phyloP scores from a whole-genome alignment of 129 eudicot species.

The Artemisia tridentata region DNA sequence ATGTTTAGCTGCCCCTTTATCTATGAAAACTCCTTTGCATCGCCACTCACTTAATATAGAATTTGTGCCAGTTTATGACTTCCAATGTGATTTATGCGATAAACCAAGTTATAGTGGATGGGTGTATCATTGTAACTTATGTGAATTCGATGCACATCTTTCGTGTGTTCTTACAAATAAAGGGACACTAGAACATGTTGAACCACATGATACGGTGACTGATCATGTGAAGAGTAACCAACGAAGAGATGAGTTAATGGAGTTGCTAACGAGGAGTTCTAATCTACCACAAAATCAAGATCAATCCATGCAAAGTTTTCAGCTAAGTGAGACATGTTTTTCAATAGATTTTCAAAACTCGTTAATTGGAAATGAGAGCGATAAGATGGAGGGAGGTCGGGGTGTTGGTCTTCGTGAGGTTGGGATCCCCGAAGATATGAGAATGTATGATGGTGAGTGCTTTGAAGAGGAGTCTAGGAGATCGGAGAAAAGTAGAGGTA shows the following conservation, averaged over 20 bases:
- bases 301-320: slow-evolving; percentile 47
- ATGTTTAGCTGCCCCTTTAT: slow-evolving; percentile 54
- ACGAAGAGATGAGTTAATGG: slow-evolving; percentile 43
- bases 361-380: slow-evolving; percentile 32
- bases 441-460: slow-evolving; percentile 11
- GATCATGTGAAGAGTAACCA: background rate
- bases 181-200: slow-evolving; percentile 13
- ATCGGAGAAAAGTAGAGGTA: slow-evolving; percentile 19
- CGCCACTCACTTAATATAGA: slow-evolving; percentile 48
- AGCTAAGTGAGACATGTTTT: slow-evolving; percentile 68
- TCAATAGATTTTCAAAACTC: slow-evolving; percentile 59
- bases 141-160: slow-evolving; percentile 61
- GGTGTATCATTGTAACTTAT: slow-evolving; percentile 57
- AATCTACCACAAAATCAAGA: slow-evolving; percentile 20
- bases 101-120: slow-evolving; percentile 54
- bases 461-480: slow-evolving; percentile 35
- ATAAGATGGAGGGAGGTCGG: slow-evolving; percentile 18
- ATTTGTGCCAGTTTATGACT: slow-evolving; percentile 49
- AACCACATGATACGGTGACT: background rate
- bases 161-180: slow-evolving; percentile 49
- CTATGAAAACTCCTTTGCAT: slow-evolving; percentile 51
- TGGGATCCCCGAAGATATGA: slow-evolving; percentile 30
- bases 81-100: slow-evolving; percentile 51
- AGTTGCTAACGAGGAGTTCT: slow-evolving; percentile 37
- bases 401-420: background rate